Evolutionary conservation across 495 filamentous ascomycete species (phyloP).

Genomic region (Copromyces sp.): DNA sequence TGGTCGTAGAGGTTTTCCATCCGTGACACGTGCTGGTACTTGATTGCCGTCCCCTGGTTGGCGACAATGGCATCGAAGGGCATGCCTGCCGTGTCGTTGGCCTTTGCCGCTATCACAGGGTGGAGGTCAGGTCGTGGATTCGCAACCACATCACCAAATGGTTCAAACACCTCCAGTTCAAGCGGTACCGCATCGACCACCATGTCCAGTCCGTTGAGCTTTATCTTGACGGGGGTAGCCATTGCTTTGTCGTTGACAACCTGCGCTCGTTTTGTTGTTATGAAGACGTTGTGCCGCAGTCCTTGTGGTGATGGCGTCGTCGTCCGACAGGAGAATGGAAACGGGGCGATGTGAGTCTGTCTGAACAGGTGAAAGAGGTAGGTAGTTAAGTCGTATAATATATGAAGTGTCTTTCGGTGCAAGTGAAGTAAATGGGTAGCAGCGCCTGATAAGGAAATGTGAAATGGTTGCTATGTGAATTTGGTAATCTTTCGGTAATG

Average conservation of each 20-base stretch:
- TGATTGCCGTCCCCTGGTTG: constrained; percentile 84
- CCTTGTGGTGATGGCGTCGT: not conserved
- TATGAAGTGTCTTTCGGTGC: not conserved
- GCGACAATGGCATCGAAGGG: constrained; percentile 40
- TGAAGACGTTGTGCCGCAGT: not conserved
- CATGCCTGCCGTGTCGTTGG: constrained; percentile 16
- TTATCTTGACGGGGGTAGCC: constrained; percentile 15
- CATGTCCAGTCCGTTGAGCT: constrained; percentile 10
- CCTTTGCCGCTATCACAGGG: constrained; percentile 25
- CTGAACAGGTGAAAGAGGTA: not conserved
- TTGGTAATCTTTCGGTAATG: not conserved
- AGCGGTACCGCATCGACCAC: constrained; percentile 48
- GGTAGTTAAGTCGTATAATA: not conserved
- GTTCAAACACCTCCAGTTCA: constrained; percentile 54
- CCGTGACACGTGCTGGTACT: constrained; percentile 69
- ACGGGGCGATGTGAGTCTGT: not conserved
- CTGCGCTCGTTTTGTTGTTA: not conserved
- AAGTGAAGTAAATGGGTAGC: not conserved
- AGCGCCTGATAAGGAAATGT: not conserved
- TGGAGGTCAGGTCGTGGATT: constrained; percentile 51
- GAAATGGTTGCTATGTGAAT: not conserved
- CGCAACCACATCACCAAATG: constrained; percentile 75
- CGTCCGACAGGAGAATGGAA: not conserved
- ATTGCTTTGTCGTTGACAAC: constrained; percentile 11
- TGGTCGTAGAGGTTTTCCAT: constrained; percentile 55